phyloP scores from a whole-genome alignment of 2,329 filamentous ascomycete species.

The Aspergillus brasiliensis region DNA sequence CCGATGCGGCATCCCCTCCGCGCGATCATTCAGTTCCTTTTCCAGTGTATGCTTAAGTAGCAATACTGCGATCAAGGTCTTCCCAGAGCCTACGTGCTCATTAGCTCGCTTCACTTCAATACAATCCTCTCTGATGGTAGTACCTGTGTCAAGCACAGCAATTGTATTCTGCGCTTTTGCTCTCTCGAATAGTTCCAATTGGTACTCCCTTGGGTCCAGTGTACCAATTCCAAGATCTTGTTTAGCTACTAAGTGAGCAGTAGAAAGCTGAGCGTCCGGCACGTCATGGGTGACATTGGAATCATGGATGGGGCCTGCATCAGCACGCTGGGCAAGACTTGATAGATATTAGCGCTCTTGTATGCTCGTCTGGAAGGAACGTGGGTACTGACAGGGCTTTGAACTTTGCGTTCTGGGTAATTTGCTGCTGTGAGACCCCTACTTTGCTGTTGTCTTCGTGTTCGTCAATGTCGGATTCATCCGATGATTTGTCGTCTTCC shows the following conservation, averaged over 20 bases:
- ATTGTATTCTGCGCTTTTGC: slow-evolving; percentile 86
- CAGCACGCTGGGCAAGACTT: slow-evolving; percentile 46
- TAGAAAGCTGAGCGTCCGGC: slow-evolving; percentile 54
- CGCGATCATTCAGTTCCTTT: slow-evolving; percentile 72
- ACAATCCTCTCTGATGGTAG: neutral
- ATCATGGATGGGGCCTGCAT: slow-evolving; percentile 45
- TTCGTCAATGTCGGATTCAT: slow-evolving; percentile 34
- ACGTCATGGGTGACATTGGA: slow-evolving; percentile 33
- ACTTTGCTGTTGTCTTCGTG: slow-evolving; percentile 19
- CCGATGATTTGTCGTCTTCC: slow-evolving; percentile 19
- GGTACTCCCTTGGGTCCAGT: slow-evolving; percentile 81
- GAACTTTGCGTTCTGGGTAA: slow-evolving; percentile 55
- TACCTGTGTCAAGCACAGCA: slow-evolving; percentile 88
- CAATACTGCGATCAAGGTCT: slow-evolving; percentile 92
- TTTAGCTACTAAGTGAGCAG: slow-evolving; percentile 55
- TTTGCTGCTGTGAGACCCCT: slow-evolving; percentile 49
- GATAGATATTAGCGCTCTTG: slow-evolving; percentile 9
- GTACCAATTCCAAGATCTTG: slow-evolving; percentile 63
- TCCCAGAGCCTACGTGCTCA: slow-evolving; percentile 71
- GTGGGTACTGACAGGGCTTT: slow-evolving; percentile 44
- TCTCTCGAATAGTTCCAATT: slow-evolving; percentile 84
- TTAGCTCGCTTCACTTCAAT: neutral
- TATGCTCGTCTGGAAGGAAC: neutral
- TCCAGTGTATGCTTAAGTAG: slow-evolving; percentile 76
- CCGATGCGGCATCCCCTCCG: slow-evolving; percentile 59